Base-by-base conservation (phyloP, 2,329 filamentous ascomycete species). In the Geosmithia flava region DNA sequence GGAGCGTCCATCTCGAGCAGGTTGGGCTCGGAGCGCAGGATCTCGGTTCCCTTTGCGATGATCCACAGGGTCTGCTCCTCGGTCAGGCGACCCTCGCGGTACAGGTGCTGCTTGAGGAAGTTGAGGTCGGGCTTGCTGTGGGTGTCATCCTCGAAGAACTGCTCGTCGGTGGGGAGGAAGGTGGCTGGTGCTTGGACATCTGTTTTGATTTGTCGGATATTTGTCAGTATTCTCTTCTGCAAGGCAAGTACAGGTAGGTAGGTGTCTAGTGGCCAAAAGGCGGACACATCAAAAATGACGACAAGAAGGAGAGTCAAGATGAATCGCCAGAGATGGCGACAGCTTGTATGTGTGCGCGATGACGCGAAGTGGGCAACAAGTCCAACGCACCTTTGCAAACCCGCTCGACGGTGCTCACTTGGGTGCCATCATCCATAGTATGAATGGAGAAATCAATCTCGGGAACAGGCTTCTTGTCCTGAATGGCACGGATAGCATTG, bases 391-490 rank as follows among this genome's bases (percentile, higher is more conserved):
- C 93, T 89, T 97, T 98, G 77, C 91, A 95, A 52, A 98, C 93
- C 65, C 93, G 81, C 70, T 98, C 93, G 64, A 85, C 71, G 53
- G 93, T 98, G 80, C 80, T 97, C 64, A 98, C 93, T 71, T 95
- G 88, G 48, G 80, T 83, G 62, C 87, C 88, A 74, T 98, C 93
- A 67, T 98, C 93, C 91, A 97, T 96, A 53, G 86, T 93, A 68
- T 98, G 93, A 62, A 98, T 81, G 49, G 88, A 94, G 67, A 98
- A 98, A 73, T 98, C 93, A 61, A 98, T 97, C 75, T 97, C 91
- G 50, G 93, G 93, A 46, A 94, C 77, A 48, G 91, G 90, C 74
- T 86, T 91, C 83, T 97, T 97, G 60, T 96, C 81, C 66, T 83
- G 82, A 61, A 98, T 89, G 52, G 93, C 93, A 65, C 87, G 87